These are phyloP conservation scores for Blastobotrys aristatus DNA, from an alignment of 1,139 yeast genomes.

Conservation along the genomic window DNA sequence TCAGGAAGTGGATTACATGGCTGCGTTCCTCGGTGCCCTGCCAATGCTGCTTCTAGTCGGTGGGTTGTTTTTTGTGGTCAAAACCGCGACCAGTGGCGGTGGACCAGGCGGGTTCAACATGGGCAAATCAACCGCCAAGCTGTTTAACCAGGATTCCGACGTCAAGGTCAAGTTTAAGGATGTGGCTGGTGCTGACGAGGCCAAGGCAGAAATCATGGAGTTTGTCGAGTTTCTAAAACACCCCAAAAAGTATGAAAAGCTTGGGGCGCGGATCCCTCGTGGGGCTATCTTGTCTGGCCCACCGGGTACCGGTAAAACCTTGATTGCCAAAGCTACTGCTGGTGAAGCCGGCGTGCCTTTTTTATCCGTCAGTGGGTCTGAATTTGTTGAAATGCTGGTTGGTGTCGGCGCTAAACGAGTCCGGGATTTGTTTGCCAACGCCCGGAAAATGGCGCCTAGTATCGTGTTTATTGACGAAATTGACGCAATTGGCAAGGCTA, in stretches of 20 bases:
- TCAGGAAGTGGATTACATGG: conserved; percentile 54
- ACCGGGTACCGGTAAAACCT: conserved; percentile 98
- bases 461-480: conserved; percentile 95
- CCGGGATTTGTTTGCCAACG: conserved; percentile 87
- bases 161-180: conserved; percentile 82
- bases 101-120: conserved; percentile 44
- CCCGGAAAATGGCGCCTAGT: conserved; percentile 89
- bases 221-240: conserved; percentile 87
- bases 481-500: conserved; percentile 95
- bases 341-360: conserved; percentile 99
- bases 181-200: conserved; percentile 97
- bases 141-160: conserved; percentile 87
- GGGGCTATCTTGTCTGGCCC: conserved; percentile 98
- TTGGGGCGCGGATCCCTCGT: conserved; percentile 96
- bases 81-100: conserved; percentile 41
- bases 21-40: conserved; percentile 60
- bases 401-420: conserved; percentile 99
- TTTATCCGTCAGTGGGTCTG: conserved; percentile 92
- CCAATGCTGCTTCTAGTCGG: conserved; percentile 86
- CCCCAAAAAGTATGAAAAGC: conserved; percentile 82
- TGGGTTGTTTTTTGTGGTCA: conserved; percentile 71
- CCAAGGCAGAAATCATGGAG: conserved; percentile 96
- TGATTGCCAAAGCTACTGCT: conserved; percentile 95
- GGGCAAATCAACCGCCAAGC: conserved; percentile 79
- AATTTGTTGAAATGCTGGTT: conserved; percentile 98